These are phyloP conservation scores for Nidula microcarpa DNA, from an alignment of 768 basidiomycete species.

Conservation along the genomic window DNA sequence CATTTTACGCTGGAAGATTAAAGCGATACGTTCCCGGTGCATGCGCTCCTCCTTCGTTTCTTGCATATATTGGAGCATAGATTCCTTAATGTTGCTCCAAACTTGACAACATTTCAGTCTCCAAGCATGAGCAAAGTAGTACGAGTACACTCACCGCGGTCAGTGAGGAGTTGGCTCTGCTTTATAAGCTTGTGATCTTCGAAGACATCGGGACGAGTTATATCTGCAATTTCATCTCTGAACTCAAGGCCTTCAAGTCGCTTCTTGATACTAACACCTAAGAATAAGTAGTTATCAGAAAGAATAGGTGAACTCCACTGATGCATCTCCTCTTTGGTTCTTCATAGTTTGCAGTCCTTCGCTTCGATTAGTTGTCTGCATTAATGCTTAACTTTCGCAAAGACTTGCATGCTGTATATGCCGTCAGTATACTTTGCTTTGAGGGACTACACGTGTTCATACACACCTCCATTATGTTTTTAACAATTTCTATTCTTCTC, in stretches of 20 bases:
- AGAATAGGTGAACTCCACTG: conserved; percentile 5
- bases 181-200: conserved; percentile 41
- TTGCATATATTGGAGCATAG: conserved; percentile 44
- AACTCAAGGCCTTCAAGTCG: conserved; percentile 47
- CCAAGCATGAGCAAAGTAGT: conserved; percentile 1
- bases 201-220: conserved; percentile 39
- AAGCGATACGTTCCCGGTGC: conserved; percentile 33
- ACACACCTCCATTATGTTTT: too few relatives aligned
- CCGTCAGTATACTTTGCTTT: too few relatives aligned
- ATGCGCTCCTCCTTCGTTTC: conserved; percentile 40
- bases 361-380: conserved; percentile 32
- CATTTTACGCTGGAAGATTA: conserved; percentile 37
- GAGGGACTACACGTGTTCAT: too few relatives aligned
- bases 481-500: too few relatives aligned
- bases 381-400: conserved; percentile 37
- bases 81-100: conserved; percentile 46
- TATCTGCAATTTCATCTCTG: conserved; percentile 38
- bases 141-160: conserved; percentile 35
- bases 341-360: conserved; percentile 39
- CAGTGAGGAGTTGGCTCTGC: conserved; percentile 43
- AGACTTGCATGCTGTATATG: conserved; percentile 39
- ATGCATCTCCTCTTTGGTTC: conserved; percentile 41
- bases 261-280: conserved; percentile 42
- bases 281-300: not conserved
- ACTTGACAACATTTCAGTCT: too few relatives aligned